Conservation (phyloP, 441 rosid genomes). For the Adansonia gregorii region DNA sequence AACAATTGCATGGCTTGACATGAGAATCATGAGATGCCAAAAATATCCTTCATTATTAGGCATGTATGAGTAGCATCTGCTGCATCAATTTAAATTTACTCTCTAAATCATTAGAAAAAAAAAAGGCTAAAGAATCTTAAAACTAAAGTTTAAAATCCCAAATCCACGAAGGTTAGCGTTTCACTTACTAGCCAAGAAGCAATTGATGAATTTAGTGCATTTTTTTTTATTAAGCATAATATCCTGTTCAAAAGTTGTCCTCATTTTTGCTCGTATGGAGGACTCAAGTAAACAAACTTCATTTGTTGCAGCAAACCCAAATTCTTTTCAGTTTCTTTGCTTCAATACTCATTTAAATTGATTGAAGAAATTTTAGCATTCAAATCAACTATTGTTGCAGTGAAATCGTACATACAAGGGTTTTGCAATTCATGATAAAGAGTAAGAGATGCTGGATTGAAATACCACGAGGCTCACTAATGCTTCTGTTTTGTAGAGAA, state of each 20-base stretch:
- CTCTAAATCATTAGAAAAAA: neutral
- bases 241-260: conserved; percentile 4
- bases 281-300: neutral
- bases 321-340: neutral
- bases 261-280: neutral
- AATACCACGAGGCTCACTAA: neutral
- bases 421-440: conserved; percentile 8
- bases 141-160: neutral
- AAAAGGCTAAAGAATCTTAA: neutral
- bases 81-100: conserved; percentile 4
- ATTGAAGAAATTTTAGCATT: conserved; percentile 11
- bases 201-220: neutral
- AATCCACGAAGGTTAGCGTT: neutral
- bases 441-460: neutral
- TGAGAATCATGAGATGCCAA: neutral
- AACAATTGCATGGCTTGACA: neutral
- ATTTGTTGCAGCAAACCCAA: conserved; percentile 13
- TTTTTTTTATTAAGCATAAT: neutral
- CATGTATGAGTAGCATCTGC: neutral
- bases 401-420: neutral
- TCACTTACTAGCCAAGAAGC: neutral
- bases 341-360: conserved; percentile 8
- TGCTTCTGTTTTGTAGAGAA: neutral
- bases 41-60: neutral
- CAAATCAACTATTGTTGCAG: neutral